Base-by-base conservation (phyloP, 2,329 filamentous ascomycete species). In the Colletotrichum camelliae region DNA sequence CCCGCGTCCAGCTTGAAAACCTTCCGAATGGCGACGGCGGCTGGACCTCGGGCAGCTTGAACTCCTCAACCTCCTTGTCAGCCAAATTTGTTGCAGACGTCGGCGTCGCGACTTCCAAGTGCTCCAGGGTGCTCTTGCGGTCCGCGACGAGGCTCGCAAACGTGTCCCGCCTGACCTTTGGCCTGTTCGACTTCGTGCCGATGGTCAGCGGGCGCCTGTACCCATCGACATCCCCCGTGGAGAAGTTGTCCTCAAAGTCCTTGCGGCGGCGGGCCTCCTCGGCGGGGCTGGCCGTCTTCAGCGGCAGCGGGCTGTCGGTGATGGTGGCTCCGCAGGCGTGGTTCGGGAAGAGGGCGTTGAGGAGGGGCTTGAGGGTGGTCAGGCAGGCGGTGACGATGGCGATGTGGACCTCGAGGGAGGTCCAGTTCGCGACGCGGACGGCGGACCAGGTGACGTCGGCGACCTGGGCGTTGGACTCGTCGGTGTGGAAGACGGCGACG, bases 361-460 rank as follows among this genome's bases (percentile, higher is more conserved):
- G 77, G 16, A 85, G 79, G 1, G 84, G 85, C 62, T 85, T 86
- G 13, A 86, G 80, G 8, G 84, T 85, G 71, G 84, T 83, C 57
- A 84, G 80, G 77, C 82, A 84, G 48, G 84, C 84, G 72, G 83
- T 84, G 10, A 80, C 78, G 43, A 86, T 84, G 70, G 82, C 81
- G 7, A 82, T 78, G 78, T 84, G 84, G 73, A 84, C 81, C 62
- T 86, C 84, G 73, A 84, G 77, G 13, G 77, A 76, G n/a, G 83
- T 84, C 82, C 83, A 84, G 76, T 81, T 83, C 43, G 82, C 80
- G 58, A 84, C 78, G 18, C 80, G 67, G 31, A 81, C 77, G 65
- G 77, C 78, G 37, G 77, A 78, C 70, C 80, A 83, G 21, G 82
- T 81, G 43, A 81, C 77, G 70, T 84, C 83, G 10, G 65, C 31